Conservation (phyloP, 257 asterid genomes). For the Solanum appendiculatum region DNA sequence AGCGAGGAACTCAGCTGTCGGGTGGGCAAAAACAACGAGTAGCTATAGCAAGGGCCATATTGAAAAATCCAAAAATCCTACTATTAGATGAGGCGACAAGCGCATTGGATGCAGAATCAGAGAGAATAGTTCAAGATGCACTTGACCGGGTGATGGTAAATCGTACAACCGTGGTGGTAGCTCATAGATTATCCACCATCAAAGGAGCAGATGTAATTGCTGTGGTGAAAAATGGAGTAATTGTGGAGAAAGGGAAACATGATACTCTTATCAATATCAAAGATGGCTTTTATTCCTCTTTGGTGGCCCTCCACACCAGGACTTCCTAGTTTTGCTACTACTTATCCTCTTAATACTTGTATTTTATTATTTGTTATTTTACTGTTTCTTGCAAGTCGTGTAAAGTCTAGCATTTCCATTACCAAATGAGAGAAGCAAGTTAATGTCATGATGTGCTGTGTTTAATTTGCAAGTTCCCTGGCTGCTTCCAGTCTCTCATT, state of each 20-base stretch:
- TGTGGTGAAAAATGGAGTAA: slow-evolving; percentile 68
- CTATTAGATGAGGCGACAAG: slow-evolving; percentile 85
- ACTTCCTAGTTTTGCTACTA: slow-evolving; percentile 6
- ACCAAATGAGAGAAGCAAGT: neutral
- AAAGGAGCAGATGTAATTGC: slow-evolving; percentile 76
- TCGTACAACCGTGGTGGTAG: slow-evolving; percentile 80
- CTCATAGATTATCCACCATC: slow-evolving; percentile 75
- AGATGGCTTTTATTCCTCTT: slow-evolving; percentile 64
- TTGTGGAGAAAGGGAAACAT: slow-evolving; percentile 89
- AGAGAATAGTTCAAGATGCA: slow-evolving; percentile 78
- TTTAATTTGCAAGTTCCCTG: neutral
- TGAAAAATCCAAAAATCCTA: slow-evolving; percentile 64
- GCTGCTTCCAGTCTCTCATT: neutral
- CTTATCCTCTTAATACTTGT: neutral
- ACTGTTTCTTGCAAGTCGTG: neutral
- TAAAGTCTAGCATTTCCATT: neutral
- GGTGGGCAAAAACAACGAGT: slow-evolving; percentile 94
- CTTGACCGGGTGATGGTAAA: slow-evolving; percentile 60
- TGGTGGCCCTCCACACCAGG: slow-evolving; percentile 57
- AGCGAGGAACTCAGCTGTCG: slow-evolving; percentile 70
- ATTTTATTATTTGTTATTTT: neutral
- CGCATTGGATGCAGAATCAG: slow-evolving; percentile 82
- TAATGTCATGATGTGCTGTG: neutral
- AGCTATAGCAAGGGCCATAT: slow-evolving; percentile 81
- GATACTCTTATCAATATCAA: slow-evolving; percentile 47